Evolutionary conservation across 805 yeast species (phyloP), one percentile per base, ranked within the genome.

Genomic region (Hyphopichia homilentoma): DNA sequence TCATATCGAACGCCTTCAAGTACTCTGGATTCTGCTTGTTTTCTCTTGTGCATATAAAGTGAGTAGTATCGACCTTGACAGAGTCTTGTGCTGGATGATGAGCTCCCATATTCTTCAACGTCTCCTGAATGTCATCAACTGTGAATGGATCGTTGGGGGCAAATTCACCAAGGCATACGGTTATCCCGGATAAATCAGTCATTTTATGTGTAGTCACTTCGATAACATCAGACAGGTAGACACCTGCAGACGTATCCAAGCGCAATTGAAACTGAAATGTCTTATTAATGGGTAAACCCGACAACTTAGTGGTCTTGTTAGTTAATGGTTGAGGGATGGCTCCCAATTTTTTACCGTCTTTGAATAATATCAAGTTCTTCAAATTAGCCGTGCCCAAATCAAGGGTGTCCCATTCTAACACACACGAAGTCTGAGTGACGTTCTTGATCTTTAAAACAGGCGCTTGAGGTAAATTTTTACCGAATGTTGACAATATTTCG

Each of bases 121-220:
- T 66, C 6, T 65, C 68, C 38, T 74, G 75, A 36, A 93, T 74
- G 41, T 86, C 94, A 29, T 50, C 48, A 7, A 42, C 40, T 2
- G 59, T 49, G 36, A 65, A 67, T 30, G 52, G 64, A 28, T 79
- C 79, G 32, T 68, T 65, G 26, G 73, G 65, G 40, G 78, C 80
- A 38, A 89, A 70, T 28, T 84, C 83, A 24, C 98, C 97, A 33
- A 88, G 55, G 57, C 97, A 90, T 1, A 86, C 83, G 1, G 90
- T 87, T 36, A 93, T 87, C 38, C 98, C 98, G 2, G 86, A 73
- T 47, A 93, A 70, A 59, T 93, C 97, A 0, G 96, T 88, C 97
- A 90, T 88, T 52, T 87, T 89, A 56, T 88, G 97, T 3, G 98
- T 93, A 36, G 76, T 81, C 11, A 89, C 76, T 30, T 72, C 73